phyloP scores from a whole-genome alignment of 352 stramenopile species.

The Phytophthora citricola region DNA sequence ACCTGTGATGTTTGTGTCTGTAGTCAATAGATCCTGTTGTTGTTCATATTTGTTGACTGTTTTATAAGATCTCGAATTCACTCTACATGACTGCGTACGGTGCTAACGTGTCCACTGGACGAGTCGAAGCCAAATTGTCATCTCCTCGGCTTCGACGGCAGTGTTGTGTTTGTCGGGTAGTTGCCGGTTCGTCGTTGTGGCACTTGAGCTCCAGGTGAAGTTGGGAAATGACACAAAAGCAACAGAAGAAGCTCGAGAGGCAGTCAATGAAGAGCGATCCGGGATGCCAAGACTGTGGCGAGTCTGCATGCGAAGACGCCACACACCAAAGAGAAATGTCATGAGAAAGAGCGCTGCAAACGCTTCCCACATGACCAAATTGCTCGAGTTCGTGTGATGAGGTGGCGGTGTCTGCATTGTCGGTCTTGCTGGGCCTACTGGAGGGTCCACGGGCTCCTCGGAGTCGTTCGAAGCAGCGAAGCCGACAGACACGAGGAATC shows the following conservation, averaged over 20 bases:
- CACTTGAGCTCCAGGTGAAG: conserved; percentile 44
- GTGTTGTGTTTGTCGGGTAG: conserved; percentile 20
- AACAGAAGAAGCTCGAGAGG: conserved; percentile 48
- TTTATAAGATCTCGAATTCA: conserved; percentile 3
- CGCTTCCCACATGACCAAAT: conserved; percentile 20
- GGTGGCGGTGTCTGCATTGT: background rate
- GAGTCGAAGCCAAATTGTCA: conserved; percentile 4
- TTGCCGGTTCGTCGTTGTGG: conserved; percentile 38
- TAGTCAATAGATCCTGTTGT: too few species aligned
- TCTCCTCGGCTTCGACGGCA: conserved; percentile 6
- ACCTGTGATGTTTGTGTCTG: too few species aligned
- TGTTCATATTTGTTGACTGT: too few species aligned
- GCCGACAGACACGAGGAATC: conserved; percentile 42
- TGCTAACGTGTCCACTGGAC: conserved; percentile 31
- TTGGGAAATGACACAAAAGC: conserved; percentile 64
- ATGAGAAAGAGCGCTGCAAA: conserved; percentile 31
- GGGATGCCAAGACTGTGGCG: conserved; percentile 52
- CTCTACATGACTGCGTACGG: conserved; percentile 39
- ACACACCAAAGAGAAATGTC: conserved; percentile 50
- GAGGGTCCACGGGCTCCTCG: background rate
- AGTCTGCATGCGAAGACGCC: conserved; percentile 45
- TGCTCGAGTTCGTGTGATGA: conserved; percentile 2
- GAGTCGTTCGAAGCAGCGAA: conserved; percentile 31
- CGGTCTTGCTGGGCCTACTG: conserved; percentile 2
- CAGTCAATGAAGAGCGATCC: conserved; percentile 43